phyloP scores from a whole-genome alignment of 306 rosid species.

The Canavalia ensiformis region DNA sequence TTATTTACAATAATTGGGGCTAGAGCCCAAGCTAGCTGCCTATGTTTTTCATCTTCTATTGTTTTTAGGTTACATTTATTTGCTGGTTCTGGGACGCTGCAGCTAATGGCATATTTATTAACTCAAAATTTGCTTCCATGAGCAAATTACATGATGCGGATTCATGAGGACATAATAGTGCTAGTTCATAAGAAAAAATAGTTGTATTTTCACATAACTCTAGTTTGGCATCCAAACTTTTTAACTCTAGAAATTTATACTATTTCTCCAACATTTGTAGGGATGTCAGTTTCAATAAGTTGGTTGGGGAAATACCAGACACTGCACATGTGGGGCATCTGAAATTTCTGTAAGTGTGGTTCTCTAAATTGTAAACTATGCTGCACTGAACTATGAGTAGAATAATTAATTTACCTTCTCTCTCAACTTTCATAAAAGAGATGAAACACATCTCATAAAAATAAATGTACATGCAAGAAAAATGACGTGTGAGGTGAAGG shows the following conservation, averaged over 20 bases:
- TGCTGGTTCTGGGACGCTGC: conserved; percentile 16
- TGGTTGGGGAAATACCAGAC: conserved; percentile 79
- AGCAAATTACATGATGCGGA: conserved; percentile 1
- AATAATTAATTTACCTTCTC: conserved; percentile 17
- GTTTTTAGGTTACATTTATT: conserved; percentile 27
- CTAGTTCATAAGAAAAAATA: neutral
- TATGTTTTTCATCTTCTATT: neutral
- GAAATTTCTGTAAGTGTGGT: conserved; percentile 72
- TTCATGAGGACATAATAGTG: conserved; percentile 17
- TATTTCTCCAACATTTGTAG: conserved; percentile 55
- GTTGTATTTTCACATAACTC: conserved; percentile 22
- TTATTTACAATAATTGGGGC: neutral
- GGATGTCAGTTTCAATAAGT: conserved; percentile 87
- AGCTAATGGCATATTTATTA: neutral
- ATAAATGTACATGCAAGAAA: neutral
- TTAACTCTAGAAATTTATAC: conserved; percentile 22
- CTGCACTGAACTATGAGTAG: conserved; percentile 1
- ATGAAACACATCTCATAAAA: conserved; percentile 14
- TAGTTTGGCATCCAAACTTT: conserved; percentile 11
- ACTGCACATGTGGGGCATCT: conserved; percentile 46
- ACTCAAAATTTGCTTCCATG: conserved; percentile 4
- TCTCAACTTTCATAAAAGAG: conserved; percentile 35
- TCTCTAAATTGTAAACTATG: conserved; percentile 24
- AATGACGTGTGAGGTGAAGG: neutral
- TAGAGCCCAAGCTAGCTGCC: neutral